A percentile compares a stretch with the other conserved stretches of the same genome.
Evolutionary conservation across 176 grass and related monocot genomes (phyloP).

Genomic region (Zoysia pacifica): DNA sequence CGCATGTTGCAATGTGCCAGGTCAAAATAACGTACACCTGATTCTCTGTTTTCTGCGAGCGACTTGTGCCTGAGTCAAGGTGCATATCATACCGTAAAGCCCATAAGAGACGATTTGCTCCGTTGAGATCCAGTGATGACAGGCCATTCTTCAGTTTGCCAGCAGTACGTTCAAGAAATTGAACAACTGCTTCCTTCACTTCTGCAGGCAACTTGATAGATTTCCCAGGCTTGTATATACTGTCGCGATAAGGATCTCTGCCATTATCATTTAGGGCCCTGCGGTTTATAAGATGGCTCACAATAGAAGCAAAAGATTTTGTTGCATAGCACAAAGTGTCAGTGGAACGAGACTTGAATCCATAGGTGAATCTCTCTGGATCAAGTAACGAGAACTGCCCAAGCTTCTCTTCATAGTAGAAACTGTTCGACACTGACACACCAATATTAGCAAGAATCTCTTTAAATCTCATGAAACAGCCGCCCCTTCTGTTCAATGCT

Average conservation of each 20-base stretch:
- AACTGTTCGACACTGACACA: no score
- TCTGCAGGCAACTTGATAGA: neutral
- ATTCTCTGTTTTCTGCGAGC: neutral
- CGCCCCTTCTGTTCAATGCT: neutral
- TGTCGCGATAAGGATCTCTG: no score
- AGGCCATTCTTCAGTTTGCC: neutral
- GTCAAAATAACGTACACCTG: neutral
- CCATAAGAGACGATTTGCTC: neutral
- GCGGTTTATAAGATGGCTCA: no score
- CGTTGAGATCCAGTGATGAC: neutral
- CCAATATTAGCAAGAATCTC: no score
- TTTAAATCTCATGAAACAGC: no score
- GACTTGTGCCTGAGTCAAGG: neutral
- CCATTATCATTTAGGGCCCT: no score
- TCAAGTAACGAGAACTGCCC: neutral
- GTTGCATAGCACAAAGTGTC: no score
- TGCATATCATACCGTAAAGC: neutral
- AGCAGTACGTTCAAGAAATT: neutral
- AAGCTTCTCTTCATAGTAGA: neutral
- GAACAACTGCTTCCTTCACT: neutral
- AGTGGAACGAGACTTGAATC: no score
- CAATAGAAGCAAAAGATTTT: no score
- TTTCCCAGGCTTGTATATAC: neutral
- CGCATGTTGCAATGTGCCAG: constrained; percentile 13
- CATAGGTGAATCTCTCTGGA: no score